Base-by-base conservation (phyloP, 1,284 basidiomycete species). In the Trichosporon sp. region DNA sequence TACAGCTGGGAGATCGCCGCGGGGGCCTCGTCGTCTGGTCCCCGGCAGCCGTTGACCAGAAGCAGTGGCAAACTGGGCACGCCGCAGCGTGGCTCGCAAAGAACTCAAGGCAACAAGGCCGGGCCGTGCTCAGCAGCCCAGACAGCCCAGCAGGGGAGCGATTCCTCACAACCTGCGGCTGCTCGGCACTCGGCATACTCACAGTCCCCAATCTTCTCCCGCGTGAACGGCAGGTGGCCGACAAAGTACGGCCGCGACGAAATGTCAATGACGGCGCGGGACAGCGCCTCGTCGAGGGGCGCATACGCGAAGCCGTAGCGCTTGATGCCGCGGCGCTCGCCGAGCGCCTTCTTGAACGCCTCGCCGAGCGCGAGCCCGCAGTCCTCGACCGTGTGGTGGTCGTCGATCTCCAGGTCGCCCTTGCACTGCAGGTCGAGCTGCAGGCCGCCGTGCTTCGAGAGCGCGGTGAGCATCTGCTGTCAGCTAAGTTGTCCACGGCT, bases 381-480 rank as follows among this genome's bases (percentile, higher is more conserved):
- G 84, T 98, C 95, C 87, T 98, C 95, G 87, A 96, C 94, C 60
- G 96, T 94, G 85, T 99, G 97, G 82, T 99, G 97, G 85, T 99
- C 97, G 84, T 99, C 97, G 72, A 99, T 98, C 89, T 91, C 93
- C 18, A 99, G 86, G 83, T 99, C 97, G 64, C 97, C 97, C 77
- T 92, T 89, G 83, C 95, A 98, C 76, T 91, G 90, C 83, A 99
- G 87, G 13, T 87, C 89, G 67, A 99, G 86, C 0, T 92, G 95
- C 89, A 95, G 91, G 72, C 93, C 92, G 12, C 92, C 89, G 84
- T 98, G 95, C 82, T 97, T 97, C 47, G 95, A 94, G 4, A 98
- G 87, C 1, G 95, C 95, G 74, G 92, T 90, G 78, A 92, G 93
- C 95, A 98, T 98, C 95, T 97, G 72, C 7, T 8, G 65, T 67